Base-by-base conservation (phyloP, 768 basidiomycete genomes). In the Cyclocybe cylindracea region DNA sequence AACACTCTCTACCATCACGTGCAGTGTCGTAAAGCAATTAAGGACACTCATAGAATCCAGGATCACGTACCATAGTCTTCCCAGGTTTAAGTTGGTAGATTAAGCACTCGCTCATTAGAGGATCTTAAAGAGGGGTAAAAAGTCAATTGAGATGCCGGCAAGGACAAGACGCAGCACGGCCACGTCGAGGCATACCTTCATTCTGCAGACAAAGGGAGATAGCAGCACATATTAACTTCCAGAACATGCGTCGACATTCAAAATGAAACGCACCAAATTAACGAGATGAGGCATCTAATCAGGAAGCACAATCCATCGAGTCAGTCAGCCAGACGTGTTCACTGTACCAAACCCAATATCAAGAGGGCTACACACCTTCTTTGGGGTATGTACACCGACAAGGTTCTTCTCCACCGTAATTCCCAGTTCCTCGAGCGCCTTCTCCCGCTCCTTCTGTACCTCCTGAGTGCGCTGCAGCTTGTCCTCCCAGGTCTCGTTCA, bases 401-500 rank as follows among this genome's bases (percentile, higher is more conserved):
- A 91, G 73, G 58, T 94, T 91, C 80, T 94, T 98, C 73, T 98
- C 96, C 53, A 99, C 93, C 37, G 91, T 91, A 70, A 99, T 98
- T 34, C 97, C 97, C 55, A 99, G 75, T 72, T 97, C 96, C 71
- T 99, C 97, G 43, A 99, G 72, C 8, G 97, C 97, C 77, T 94
- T 89, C 77, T 99, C 97, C 55, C 97, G 84, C 72, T 98, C 95
- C 64, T 89, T 91, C 76, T 98, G 95, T 31, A 98, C 91, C 69
- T 92, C 89, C 66, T 94, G 89, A 14, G 96, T 98, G 66, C 92
- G 82, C 62, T 75, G 72, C 78, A 98, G 74, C 76, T 96, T 95
- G 72, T 98, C 78, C 71, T 99, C 94, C 95, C 94, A 98, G 5
- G 93, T 97, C 74, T 96, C 89, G 63, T 95, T 95, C 64, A 95